Base-by-base conservation (phyloP, 768 basidiomycete species). In the Pholiota conissans region DNA sequence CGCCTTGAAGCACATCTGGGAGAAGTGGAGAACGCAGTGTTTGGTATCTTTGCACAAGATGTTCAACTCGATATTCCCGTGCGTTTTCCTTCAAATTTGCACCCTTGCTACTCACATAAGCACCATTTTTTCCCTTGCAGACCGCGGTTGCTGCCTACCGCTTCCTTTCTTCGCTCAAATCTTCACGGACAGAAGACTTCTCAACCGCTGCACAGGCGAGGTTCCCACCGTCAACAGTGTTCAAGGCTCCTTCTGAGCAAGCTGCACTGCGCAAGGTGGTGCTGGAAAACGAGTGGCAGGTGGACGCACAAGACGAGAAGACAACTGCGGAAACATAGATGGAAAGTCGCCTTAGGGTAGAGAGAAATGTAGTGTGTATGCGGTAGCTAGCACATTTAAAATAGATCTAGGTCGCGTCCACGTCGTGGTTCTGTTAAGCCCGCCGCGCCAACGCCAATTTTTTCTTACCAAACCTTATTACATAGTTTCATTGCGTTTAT, bases 181-280 rank as follows among this genome's bases (percentile, higher is more conserved):
- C 89, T 0, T 59, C 74, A 2, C 79, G 86, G 3, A 69, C 69
- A 1, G 84, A 85, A 16, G 89, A 90, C 65, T 91, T 89, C 76
- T 76, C 84, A 28, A 63, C 69, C 37, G 75, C 74, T 5, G 88
- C 84, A 55, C 77, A 82, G 49, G 62, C 57, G 14, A 80, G 70
- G 59, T 92, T 89, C 71, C 71, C 71, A 42, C 69, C 86, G 22
- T 86, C 91, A 18, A 89, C 86, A 6, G 72, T 84, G 24, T 93
- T 94, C 76, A 86, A 84, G 71, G 68, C 76, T 2, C 61, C 64
- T 2, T 76, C 76, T 29, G 86, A 93, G 62, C 73, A 84, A 27
- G 75, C 64, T 4, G 68, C 57, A 37, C 64, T 86, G 62, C 72
- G 66, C 27, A 68, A 69, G 45, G 57, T 63, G 32, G 72, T 70